These are phyloP conservation scores for Rhizopus microsporus DNA, from an alignment of 371 early-diverging fungal genomes.

Conservation along the genomic window DNA sequence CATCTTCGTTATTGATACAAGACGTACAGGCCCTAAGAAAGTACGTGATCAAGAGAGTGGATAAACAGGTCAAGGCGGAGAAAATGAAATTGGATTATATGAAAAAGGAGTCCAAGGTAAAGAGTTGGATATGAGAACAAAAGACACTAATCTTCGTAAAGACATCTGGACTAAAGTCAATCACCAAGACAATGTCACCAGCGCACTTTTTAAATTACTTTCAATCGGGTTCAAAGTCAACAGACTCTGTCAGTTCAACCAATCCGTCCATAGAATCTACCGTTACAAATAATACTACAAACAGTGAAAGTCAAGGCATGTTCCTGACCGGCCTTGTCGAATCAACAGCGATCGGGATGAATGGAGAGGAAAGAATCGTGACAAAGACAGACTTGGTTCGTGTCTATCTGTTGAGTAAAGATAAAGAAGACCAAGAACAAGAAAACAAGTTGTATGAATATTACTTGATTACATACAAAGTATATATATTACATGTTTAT, in stretches of 20 bases:
- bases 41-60: conserved; percentile 30
- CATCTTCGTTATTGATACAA: conserved; percentile 25
- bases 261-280: not conserved
- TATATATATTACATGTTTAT: conserved; percentile 17
- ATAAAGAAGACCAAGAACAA: conserved; percentile 10
- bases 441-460: conserved; percentile 41
- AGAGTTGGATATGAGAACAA: too few species aligned
- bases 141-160: not conserved
- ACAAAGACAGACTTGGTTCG: conserved; percentile 37
- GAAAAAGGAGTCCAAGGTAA: conserved; percentile 32
- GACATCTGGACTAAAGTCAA: conserved; percentile 39
- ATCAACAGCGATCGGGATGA: conserved; percentile 26
- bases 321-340: conserved; percentile 41
- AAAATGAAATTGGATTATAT: conserved; percentile 18
- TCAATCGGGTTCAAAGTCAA: conserved; percentile 33
- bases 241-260: conserved; percentile 7
- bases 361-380: conserved; percentile 30
- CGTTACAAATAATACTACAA: not conserved
- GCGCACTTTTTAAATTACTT: conserved; percentile 57
- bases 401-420: conserved; percentile 35
- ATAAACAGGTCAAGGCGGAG: conserved; percentile 29
- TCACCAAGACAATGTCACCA: conserved; percentile 56
- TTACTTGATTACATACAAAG: conserved; percentile 57
- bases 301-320: conserved; percentile 21
- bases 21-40: conserved; percentile 41